Evolutionary conservation across 192 early-diverging fungal genomes (phyloP).

Genomic region (Umbelopsis sp.): DNA sequence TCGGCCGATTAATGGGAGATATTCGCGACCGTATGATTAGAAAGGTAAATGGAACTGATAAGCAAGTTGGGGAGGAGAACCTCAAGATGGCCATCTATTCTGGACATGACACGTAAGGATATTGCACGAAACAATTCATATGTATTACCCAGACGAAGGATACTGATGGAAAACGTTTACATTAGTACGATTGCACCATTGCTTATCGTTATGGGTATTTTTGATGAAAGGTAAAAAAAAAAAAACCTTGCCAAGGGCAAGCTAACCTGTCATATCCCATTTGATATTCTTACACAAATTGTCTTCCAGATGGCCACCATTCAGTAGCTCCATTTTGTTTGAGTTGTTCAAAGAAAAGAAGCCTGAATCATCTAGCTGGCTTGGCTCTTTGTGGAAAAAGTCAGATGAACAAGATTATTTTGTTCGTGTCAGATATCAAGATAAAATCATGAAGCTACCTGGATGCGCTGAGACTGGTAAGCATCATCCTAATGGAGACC

Average conservation of each 20-base stretch:
- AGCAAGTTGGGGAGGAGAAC: slow-evolving; percentile 23
- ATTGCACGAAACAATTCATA: background rate
- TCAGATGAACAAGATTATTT: slow-evolving; percentile 26
- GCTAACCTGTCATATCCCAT: background rate
- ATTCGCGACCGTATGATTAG: slow-evolving; percentile 37
- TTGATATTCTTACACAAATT: background rate
- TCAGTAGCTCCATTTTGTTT: slow-evolving; percentile 39
- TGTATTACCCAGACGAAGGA: background rate
- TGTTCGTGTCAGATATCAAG: slow-evolving; percentile 39
- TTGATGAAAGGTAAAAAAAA: slow-evolving; percentile 40
- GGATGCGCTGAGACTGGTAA: slow-evolving; percentile 29
- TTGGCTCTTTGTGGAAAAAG: background rate
- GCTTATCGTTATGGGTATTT: slow-evolving; percentile 31
- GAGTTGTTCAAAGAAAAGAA: slow-evolving; percentile 41
- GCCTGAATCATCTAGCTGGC: background rate
- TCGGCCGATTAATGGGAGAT: slow-evolving; percentile 37
- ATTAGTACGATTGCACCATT: slow-evolving; percentile 38
- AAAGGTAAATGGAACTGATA: slow-evolving; percentile 29
- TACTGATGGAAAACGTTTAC: background rate
- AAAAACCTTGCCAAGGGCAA: background rate
- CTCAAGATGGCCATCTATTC: slow-evolving; percentile 39
- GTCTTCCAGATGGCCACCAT: slow-evolving; percentile 42
- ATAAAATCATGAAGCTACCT: slow-evolving; percentile 33
- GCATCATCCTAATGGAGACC: slow-evolving; percentile 37
- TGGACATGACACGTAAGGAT: slow-evolving; percentile 44